Evolutionary conservation across 2,329 filamentous ascomycete species (phyloP).

Genomic region (Aspergillus arachidicola): DNA sequence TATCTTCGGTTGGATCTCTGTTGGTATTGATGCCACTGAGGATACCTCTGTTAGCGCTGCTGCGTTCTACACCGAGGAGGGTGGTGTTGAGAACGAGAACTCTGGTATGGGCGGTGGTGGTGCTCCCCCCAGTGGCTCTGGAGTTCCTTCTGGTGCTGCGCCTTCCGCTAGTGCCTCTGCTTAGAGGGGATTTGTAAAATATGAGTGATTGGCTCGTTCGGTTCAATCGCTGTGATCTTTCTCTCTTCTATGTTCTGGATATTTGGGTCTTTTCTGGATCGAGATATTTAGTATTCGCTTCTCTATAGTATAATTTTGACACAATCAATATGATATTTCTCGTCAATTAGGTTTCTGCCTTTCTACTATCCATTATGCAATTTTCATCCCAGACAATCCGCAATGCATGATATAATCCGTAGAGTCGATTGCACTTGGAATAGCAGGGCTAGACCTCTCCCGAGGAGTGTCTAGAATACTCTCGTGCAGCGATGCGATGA

Average conservation of each 20-base stretch:
- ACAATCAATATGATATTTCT: neutral
- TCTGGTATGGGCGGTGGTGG: conserved; percentile 13
- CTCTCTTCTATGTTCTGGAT: neutral
- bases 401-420: no score
- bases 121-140: conserved; percentile 4
- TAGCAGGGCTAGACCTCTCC: no score
- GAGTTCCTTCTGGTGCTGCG: neutral
- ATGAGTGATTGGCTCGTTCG: no score
- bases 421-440: no score
- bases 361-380: neutral
- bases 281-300: neutral
- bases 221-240: neutral
- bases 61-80: conserved; percentile 36
- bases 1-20: conserved; percentile 57
- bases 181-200: neutral
- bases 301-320: neutral
- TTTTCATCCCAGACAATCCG: no score
- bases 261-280: neutral
- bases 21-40: conserved; percentile 52
- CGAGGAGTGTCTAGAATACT: no score
- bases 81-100: conserved; percentile 35
- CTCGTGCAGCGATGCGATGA: no score
- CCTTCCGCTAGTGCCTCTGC: neutral
- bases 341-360: neutral
- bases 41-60: conserved; percentile 31